phyloP scores from a whole-genome alignment of 129 eudicot genomes.

The Arctium lappa region DNA sequence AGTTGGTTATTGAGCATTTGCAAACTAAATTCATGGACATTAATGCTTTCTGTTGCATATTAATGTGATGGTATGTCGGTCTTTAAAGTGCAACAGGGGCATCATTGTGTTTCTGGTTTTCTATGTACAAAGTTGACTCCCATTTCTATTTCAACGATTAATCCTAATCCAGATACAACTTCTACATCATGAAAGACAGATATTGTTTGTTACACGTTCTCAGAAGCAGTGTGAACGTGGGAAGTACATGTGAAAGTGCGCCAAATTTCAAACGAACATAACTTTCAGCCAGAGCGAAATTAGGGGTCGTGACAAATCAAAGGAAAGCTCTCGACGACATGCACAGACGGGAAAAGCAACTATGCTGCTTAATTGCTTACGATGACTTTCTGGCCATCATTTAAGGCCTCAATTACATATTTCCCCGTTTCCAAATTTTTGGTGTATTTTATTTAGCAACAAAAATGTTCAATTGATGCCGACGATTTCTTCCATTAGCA shows the following conservation, averaged over 20 bases:
- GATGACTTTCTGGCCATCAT: not conserved
- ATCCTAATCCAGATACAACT: not conserved
- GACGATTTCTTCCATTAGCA: not conserved
- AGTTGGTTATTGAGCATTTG: not conserved
- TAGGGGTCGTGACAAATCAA: not conserved
- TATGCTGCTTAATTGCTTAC: not conserved
- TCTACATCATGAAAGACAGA: not conserved
- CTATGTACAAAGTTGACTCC: conserved; percentile 5
- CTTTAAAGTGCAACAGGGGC: conserved; percentile 6
- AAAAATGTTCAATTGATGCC: not conserved
- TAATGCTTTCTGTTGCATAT: not conserved
- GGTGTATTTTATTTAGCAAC: not conserved
- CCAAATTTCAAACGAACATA: not conserved
- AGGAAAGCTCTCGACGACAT: not conserved
- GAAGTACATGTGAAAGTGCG: not conserved
- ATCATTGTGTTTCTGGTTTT: not conserved
- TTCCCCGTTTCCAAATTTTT: not conserved
- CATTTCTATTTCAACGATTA: not conserved
- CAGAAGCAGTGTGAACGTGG: not conserved
- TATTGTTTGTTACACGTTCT: not conserved
- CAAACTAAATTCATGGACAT: conserved; percentile 1
- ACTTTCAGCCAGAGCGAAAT: not conserved
- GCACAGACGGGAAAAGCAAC: not conserved
- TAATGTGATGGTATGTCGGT: not conserved
- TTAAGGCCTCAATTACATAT: conserved; percentile 6